Percentiles rank a stretch among this genome's conserved stretches.
Evolutionary conservation across 2,329 filamentous ascomycete species (phyloP).

Genomic region (Arthrobotrys entomopaga): DNA sequence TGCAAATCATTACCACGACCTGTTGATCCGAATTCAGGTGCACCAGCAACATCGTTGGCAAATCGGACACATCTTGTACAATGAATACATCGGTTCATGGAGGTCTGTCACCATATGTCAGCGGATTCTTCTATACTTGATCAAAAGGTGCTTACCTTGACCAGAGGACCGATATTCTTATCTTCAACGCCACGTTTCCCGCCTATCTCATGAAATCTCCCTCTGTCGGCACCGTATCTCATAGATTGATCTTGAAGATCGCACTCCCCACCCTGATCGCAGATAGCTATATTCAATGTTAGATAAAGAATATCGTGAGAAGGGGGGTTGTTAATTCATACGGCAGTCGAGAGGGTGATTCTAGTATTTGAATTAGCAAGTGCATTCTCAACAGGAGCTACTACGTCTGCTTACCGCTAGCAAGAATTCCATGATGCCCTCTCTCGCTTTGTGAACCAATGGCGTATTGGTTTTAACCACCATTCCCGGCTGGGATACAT

Average conservation of each 20-base stretch:
- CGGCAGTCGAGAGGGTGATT: constrained; percentile 58
- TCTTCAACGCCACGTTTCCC: constrained; percentile 99
- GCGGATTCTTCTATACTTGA: constrained; percentile 10
- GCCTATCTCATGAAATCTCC: constrained; percentile 92
- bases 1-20: constrained; percentile 97
- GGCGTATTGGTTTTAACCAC: constrained; percentile 98
- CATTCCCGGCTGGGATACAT: constrained; percentile 76
- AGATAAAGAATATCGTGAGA: constrained; percentile 19
- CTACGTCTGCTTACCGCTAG: constrained; percentile 94
- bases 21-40: constrained; percentile 91
- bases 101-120: constrained; percentile 69
- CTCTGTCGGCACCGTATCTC: constrained; percentile 95
- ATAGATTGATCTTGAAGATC: constrained; percentile 99
- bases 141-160: constrained; percentile 69
- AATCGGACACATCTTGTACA: constrained; percentile 98
- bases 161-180: constrained; percentile 97
- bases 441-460: constrained; percentile 93
- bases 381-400: background rate
- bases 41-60: constrained; percentile 95
- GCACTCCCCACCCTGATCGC: constrained; percentile 98
- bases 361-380: constrained; percentile 23
- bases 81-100: constrained; percentile 99
- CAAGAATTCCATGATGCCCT: constrained; percentile 99
- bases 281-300: constrained; percentile 68
- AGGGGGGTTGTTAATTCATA: constrained; percentile 30